phyloP scores from a whole-genome alignment of 768 basidiomycete species.

The Termitomyces sp. region DNA sequence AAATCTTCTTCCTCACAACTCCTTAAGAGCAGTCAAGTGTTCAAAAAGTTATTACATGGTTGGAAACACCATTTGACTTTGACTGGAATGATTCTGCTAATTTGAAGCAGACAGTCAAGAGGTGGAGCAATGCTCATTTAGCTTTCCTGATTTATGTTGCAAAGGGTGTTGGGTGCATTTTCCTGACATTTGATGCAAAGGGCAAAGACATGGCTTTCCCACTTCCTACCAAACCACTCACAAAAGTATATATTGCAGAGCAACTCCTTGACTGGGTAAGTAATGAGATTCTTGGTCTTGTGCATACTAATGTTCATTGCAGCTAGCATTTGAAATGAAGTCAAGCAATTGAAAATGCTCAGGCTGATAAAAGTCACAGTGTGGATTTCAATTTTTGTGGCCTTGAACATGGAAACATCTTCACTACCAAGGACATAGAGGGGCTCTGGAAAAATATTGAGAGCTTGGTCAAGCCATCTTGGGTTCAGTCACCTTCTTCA shows the following conservation, averaged over 20 bases:
- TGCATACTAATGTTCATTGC: no score
- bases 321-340: no score
- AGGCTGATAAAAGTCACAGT: neutral
- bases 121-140: neutral
- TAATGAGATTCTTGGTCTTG: no score
- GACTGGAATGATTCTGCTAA: neutral
- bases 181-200: no score
- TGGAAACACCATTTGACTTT: neutral
- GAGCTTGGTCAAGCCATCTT: no score
- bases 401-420: no score
- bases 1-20: slow-evolving; percentile 18
- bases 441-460: no score
- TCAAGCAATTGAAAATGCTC: slow-evolving; percentile 2
- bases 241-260: neutral
- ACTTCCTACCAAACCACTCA: neutral
- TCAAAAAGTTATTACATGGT: neutral
- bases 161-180: no score
- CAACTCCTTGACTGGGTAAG: neutral
- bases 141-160: neutral
- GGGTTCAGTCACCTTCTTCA: no score
- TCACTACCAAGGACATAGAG: no score
- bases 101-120: neutral
- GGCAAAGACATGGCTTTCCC: neutral
- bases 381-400: no score
- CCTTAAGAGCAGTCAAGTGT: neutral